These are phyloP conservation scores for Solanum lycopersicoides DNA, from an alignment of 257 asterid species.

Conservation along the genomic window DNA sequence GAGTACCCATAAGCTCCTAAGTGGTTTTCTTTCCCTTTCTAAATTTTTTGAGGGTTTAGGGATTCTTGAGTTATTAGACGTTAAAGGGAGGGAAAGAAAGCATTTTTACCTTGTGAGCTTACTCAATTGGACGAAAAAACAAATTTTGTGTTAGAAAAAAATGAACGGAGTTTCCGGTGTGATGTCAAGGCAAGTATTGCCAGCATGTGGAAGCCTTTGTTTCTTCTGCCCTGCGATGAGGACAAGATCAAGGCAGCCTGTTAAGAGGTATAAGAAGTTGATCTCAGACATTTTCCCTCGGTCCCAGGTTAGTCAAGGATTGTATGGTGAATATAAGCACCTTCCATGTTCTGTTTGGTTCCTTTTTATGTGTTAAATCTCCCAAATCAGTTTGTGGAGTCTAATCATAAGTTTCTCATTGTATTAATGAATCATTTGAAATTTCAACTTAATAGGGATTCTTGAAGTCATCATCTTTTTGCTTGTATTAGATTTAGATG, in stretches of 20 bases:
- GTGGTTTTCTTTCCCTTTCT: constrained; percentile 60
- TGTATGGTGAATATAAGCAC: neutral
- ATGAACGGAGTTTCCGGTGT: constrained; percentile 87
- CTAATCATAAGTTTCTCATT: neutral
- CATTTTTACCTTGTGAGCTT: constrained; percentile 13
- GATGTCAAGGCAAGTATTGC: constrained; percentile 88
- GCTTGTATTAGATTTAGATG: neutral
- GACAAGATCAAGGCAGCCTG: constrained; percentile 97
- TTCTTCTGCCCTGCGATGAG: constrained; percentile 90
- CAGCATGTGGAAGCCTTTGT: constrained; percentile 89
- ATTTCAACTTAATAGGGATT: neutral
- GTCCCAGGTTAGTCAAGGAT: constrained; percentile 51
- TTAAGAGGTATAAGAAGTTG: constrained; percentile 96
- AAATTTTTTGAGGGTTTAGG: constrained; percentile 7
- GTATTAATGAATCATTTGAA: neutral
- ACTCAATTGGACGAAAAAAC: neutral
- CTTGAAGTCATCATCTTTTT: neutral
- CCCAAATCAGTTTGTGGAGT: neutral
- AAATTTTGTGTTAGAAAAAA: neutral
- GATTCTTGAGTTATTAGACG: constrained; percentile 16
- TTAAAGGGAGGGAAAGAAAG: constrained; percentile 59
- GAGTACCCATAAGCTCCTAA: constrained; percentile 46
- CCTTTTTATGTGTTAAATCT: neutral
- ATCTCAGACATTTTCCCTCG: constrained; percentile 84
- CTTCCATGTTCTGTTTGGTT: neutral